Evolutionary conservation across 306 rosid species (phyloP), one percentile per base, ranked within the genome.

Genomic region (Cicer chorassanicum): DNA sequence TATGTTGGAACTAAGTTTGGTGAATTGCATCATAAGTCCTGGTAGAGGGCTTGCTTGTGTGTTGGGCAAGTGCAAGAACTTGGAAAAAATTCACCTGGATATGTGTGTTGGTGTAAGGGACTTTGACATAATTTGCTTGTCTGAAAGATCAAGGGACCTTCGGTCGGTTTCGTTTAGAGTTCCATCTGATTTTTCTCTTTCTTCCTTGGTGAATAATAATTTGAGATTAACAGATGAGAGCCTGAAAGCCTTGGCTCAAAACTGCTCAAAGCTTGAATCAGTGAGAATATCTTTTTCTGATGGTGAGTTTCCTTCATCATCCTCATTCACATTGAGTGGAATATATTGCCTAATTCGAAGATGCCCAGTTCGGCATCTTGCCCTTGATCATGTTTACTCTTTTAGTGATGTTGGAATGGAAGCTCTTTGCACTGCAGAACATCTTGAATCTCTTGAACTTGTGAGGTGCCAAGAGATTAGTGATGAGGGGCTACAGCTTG

Each of bases 1-100:
- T 62, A 55, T 93, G 91, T 67, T 76, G 80, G 92, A 91, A 73
- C 84, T 93, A 21, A 93, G 93, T 80, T 79, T 91, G 82, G 96
- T 87, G 16, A 93, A 91, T 73, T 93, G 97, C 89, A 93, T 93
- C 49, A 93, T 93, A 57, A 88, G 97, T 81, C 91, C 93, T 0
- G 98, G 96, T 53, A 89, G 93, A 77, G 98, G 98, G 11, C 96
- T 93, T 76, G 92, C 97, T 77, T 91, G 97, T 67, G 92, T 93
- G 41, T 53, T 93, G 56, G 85, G 88, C 9, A 91, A 87, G 81
- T 93, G 98, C 80, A 87, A 83, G 83, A 93, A 87, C 81, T 78
- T 93, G 87, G 86, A 88, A 80, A 91, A 77, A 71, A 76, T 93
- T 87, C 90, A 87, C 81, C 86, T 93, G 40, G 98, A 91, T 78